Conservation (phyloP, 495 filamentous ascomycete genomes). For the Immersiella caudata region DNA sequence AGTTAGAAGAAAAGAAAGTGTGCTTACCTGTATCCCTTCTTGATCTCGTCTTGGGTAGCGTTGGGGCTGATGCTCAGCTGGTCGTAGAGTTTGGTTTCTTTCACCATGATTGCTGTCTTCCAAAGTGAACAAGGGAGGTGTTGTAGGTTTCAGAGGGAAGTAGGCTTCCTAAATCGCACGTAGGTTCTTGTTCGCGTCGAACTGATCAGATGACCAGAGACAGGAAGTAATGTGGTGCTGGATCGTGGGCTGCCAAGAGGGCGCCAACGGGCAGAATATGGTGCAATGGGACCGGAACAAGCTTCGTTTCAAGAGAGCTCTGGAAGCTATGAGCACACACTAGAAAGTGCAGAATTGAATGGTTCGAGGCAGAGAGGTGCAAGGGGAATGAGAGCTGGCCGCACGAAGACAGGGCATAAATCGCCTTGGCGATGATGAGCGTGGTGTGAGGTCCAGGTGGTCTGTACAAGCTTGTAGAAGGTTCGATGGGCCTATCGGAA, state of each 20-base stretch:
- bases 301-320: constrained; percentile 17
- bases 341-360: constrained; percentile 11
- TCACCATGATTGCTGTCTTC: constrained; percentile 64
- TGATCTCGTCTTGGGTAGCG: constrained; percentile 90
- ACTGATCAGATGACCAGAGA: constrained; percentile 19
- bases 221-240: constrained; percentile 4
- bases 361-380: neutral
- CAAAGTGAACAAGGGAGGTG: constrained; percentile 2
- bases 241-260: neutral
- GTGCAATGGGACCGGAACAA: neutral
- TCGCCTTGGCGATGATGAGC: constrained; percentile 26
- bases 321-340: neutral
- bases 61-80: constrained; percentile 72
- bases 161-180: neutral
- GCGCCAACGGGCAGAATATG: neutral
- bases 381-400: constrained; percentile 1
- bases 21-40: constrained; percentile 88
- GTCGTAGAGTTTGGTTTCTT: constrained; percentile 87
- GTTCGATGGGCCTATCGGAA: constrained; percentile 40
- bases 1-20: neutral
- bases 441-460: no score
- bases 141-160: neutral
- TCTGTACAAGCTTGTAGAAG: constrained; percentile 35
- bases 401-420: constrained; percentile 19
- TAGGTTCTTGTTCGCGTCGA: neutral